Percentiles rank a stretch among this genome's conserved stretches.
Evolutionary conservation across 2,329 filamentous ascomycete genomes (phyloP).

Genomic region (Trichoderma sp.): DNA sequence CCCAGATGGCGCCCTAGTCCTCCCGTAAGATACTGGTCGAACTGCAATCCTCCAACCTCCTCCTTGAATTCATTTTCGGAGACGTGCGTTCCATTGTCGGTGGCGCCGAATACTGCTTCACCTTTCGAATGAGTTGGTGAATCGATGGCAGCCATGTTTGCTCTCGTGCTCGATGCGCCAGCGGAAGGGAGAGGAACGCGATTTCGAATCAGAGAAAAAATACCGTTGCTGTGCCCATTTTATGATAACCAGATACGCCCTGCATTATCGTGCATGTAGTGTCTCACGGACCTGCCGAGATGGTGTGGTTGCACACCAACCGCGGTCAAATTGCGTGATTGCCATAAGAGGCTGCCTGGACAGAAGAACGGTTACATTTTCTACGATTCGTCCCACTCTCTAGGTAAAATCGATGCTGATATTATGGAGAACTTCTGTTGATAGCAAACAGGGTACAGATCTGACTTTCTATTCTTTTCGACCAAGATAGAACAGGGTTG

Average conservation of each 20-base stretch:
- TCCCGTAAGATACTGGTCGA: conserved; percentile 26
- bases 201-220: background rate
- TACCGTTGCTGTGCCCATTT: background rate
- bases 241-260: conserved; percentile 1
- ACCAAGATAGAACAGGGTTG: background rate
- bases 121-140: background rate
- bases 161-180: background rate
- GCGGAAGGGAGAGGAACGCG: background rate
- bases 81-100: background rate
- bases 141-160: background rate
- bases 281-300: conserved; percentile 9
- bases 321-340: conserved; percentile 17
- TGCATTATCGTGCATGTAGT: background rate
- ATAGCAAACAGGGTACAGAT: background rate
- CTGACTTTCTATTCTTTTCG: background rate
- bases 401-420: background rate
- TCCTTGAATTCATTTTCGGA: conserved; percentile 19
- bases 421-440: background rate
- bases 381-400: background rate
- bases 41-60: conserved; percentile 22
- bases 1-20: conserved; percentile 26
- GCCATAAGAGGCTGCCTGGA: background rate
- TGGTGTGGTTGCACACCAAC: conserved; percentile 15
- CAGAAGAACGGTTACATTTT: background rate
- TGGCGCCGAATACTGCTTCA: background rate